Evolutionary conservation across 2,329 filamentous ascomycete species (phyloP).

Genomic region (Aaosphaeria arxii): DNA sequence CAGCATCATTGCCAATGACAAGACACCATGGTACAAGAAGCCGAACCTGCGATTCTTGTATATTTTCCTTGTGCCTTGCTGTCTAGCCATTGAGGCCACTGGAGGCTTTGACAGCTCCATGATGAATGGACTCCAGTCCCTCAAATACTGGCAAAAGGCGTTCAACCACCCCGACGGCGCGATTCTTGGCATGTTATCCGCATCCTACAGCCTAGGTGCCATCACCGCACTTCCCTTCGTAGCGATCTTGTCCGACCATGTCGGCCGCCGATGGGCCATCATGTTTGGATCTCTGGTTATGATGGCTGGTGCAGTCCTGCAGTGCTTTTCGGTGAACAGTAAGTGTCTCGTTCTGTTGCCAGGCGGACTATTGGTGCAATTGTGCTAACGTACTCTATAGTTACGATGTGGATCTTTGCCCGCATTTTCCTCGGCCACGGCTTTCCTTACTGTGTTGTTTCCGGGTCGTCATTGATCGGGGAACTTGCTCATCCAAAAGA

Average conservation of each 20-base stretch:
- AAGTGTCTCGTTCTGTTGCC: neutral
- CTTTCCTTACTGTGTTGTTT: neutral
- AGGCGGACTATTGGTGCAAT: neutral
- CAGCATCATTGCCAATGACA: constrained; percentile 32
- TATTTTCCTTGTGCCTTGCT: neutral
- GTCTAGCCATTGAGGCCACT: neutral
- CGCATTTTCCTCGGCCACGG: neutral
- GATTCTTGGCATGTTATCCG: constrained; percentile 25
- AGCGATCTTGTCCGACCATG: neutral
- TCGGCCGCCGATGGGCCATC: neutral
- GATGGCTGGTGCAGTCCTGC: neutral
- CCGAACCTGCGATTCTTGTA: neutral
- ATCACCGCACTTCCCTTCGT: neutral
- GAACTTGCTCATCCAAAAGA: neutral
- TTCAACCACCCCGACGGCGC: constrained; percentile 19
- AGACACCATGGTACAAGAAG: constrained; percentile 19
- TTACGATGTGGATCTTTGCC: neutral
- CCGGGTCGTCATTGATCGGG: neutral
- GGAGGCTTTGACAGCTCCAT: constrained; percentile 17
- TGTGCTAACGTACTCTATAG: neutral
- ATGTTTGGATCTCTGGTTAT: neutral
- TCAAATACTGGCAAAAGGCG: constrained; percentile 19
- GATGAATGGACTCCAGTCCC: constrained; percentile 21
- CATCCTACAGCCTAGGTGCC: constrained; percentile 14
- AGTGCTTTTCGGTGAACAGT: neutral